A percentile compares a stretch with the other conserved stretches of the same genome.
These are phyloP conservation scores for Teratosphaeria zuluensis DNA, from an alignment of 2,329 filamentous ascomycete genomes.

Conservation along the genomic window DNA sequence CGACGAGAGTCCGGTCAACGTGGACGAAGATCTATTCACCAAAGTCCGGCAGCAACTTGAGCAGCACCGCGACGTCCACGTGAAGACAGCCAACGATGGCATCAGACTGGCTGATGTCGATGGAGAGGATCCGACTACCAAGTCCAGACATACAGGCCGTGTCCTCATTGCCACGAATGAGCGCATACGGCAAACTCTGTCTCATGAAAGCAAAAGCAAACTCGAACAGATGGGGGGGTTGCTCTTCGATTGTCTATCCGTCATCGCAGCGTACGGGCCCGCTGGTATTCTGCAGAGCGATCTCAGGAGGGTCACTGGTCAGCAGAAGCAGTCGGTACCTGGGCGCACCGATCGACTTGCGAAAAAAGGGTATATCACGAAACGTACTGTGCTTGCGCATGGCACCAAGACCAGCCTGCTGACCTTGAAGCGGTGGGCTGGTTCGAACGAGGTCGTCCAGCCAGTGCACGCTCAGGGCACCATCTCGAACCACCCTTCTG, in stretches of 20 bases:
- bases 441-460: background rate
- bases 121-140: conserved; percentile 18
- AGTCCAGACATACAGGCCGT: conserved; percentile 7
- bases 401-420: conserved; percentile 48
- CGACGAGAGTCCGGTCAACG: conserved; percentile 12
- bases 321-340: conserved; percentile 57
- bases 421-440: conserved; percentile 41
- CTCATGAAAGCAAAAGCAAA: conserved; percentile 32
- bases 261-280: conserved; percentile 47
- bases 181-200: conserved; percentile 50
- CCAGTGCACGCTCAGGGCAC: background rate
- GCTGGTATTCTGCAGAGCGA: conserved; percentile 50
- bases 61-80: conserved; percentile 37
- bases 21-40: conserved; percentile 44
- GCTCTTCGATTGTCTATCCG: conserved; percentile 47
- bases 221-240: background rate
- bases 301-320: conserved; percentile 44
- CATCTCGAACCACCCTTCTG: conserved; percentile 2
- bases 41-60: conserved; percentile 50
- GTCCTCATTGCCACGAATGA: conserved; percentile 45
- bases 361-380: conserved; percentile 52
- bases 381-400: conserved; percentile 40
- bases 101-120: conserved; percentile 33
- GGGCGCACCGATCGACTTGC: conserved; percentile 49
- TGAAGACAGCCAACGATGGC: conserved; percentile 36